These are phyloP conservation scores for Thecaphora frezii DNA, from an alignment of 1,284 basidiomycete genomes.

Conservation along the genomic window DNA sequence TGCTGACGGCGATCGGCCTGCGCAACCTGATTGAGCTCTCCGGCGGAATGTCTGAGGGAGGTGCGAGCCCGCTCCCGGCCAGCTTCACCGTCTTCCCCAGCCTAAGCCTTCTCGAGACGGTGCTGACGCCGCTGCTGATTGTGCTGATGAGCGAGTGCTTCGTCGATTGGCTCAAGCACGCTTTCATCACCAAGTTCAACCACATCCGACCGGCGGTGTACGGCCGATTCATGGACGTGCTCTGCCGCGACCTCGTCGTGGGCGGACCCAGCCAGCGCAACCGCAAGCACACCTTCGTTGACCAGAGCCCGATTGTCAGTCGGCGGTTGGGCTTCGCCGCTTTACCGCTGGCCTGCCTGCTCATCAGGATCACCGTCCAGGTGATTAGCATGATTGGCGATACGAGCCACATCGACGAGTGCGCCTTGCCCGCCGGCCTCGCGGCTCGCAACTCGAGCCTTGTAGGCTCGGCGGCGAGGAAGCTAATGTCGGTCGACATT, in stretches of 20 bases:
- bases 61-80: slow-evolving; percentile 66
- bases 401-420: slow-evolving; percentile 59
- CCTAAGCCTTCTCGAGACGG: slow-evolving; percentile 71
- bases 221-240: slow-evolving; percentile 90
- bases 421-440: slow-evolving; percentile 31
- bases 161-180: slow-evolving; percentile 99
- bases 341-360: slow-evolving; percentile 84
- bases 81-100: slow-evolving; percentile 60
- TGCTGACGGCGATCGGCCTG: slow-evolving; percentile 87
- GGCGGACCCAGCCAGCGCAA: slow-evolving; percentile 66
- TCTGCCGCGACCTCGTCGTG: slow-evolving; percentile 88
- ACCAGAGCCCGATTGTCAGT: slow-evolving; percentile 91
- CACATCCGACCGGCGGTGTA: slow-evolving; percentile 88
- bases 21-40: slow-evolving; percentile 93
- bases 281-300: slow-evolving; percentile 78
- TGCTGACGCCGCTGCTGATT: slow-evolving; percentile 86
- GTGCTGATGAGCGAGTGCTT: slow-evolving; percentile 89
- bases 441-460: slow-evolving; percentile 15
- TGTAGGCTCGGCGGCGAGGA: slow-evolving; percentile 26
- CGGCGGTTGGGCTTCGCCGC: slow-evolving; percentile 91
- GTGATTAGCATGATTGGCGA: slow-evolving; percentile 69
- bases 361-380: slow-evolving; percentile 84
- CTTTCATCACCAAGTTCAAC: slow-evolving; percentile 96
- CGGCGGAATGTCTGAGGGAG: slow-evolving; percentile 61
- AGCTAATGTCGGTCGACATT: slow-evolving; percentile 24